Conservation (phyloP, 2,329 filamentous ascomycete species). For the Colletotrichum cuscutae region DNA sequence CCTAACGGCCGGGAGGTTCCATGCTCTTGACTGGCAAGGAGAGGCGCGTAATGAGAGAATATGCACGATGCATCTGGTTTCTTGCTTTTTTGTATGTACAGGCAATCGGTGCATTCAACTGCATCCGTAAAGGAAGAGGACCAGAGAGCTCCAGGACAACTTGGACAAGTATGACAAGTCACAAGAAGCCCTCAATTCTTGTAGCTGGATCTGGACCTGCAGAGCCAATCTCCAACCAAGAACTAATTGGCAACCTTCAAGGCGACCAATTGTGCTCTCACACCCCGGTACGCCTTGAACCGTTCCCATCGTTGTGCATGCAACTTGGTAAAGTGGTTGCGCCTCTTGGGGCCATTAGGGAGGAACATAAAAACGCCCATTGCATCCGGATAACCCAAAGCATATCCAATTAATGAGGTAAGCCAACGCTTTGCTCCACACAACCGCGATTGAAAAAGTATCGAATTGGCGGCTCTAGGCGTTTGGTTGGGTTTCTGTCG, state of each 20-base stretch:
- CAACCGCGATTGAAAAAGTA: not conserved
- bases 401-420: not conserved
- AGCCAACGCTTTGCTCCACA: not conserved
- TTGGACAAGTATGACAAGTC: not conserved
- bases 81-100: constrained; percentile 4
- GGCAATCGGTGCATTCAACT: not conserved
- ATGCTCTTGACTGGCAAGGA: not conserved
- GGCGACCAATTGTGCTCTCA: not conserved
- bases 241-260: not conserved
- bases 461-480: not conserved
- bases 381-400: not conserved
- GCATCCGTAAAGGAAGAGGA: not conserved
- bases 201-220: not conserved
- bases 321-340: not conserved
- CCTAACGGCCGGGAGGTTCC: not conserved
- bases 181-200: not conserved
- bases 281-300: not conserved
- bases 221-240: not conserved
- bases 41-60: not conserved
- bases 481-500: not conserved
- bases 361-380: not conserved
- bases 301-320: constrained; percentile 15
- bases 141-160: not conserved
- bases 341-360: not conserved
- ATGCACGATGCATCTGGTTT: not conserved